Conservation (phyloP, 2,329 filamentous ascomycete genomes). For the Domatiomyces catenatus region DNA sequence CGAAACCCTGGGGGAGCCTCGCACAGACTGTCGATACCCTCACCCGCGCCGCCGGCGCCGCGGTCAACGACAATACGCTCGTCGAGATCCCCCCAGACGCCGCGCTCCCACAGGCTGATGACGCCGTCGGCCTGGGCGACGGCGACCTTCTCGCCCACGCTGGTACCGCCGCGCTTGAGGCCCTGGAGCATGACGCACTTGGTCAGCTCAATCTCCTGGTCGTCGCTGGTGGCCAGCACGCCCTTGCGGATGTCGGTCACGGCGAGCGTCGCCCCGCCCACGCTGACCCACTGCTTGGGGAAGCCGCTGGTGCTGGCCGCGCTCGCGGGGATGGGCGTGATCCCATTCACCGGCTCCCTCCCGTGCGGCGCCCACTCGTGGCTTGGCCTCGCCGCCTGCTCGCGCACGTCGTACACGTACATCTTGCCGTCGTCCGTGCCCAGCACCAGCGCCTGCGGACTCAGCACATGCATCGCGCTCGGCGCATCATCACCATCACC, state of each 20-base stretch:
- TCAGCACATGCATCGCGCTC: constrained; percentile 66
- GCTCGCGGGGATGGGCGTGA: constrained; percentile 68
- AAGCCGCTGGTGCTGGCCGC: constrained; percentile 72
- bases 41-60: constrained; percentile 56
- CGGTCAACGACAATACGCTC: constrained; percentile 66
- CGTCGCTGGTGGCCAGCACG: constrained; percentile 75
- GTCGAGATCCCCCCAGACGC: constrained; percentile 88
- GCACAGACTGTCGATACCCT: constrained; percentile 66
- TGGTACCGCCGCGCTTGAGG: constrained; percentile 48
- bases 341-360: constrained; percentile 77
- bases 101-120: constrained; percentile 83
- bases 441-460: constrained; percentile 73
- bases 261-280: constrained; percentile 77
- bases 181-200: constrained; percentile 65
- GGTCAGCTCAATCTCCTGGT: constrained; percentile 89
- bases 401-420: constrained; percentile 71
- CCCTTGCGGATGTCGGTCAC: constrained; percentile 79
- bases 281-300: constrained; percentile 88
- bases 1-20: constrained; percentile 52
- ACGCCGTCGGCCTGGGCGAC: constrained; percentile 69
- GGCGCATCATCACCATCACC: constrained; percentile 45
- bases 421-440: constrained; percentile 81
- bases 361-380: constrained; percentile 69
- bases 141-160: constrained; percentile 59
- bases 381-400: constrained; percentile 28